Evolutionary conservation across 768 basidiomycete genomes (phyloP).

Genomic region (Favolaschia claudopus): DNA sequence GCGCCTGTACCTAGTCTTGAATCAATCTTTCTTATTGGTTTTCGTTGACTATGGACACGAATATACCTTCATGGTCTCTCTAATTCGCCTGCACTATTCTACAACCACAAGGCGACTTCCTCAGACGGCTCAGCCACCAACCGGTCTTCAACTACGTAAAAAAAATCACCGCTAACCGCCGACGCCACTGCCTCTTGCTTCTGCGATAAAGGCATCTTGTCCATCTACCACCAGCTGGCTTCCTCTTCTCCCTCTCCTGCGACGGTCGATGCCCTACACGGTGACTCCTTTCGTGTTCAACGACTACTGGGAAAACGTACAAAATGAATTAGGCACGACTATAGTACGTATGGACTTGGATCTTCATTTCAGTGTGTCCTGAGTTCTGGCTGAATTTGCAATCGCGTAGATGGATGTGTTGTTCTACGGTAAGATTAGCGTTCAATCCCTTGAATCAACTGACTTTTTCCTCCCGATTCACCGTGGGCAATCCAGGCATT

Average conservation of each 20-base stretch:
- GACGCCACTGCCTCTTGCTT: no score
- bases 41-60: no score
- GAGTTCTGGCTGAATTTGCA: not conserved
- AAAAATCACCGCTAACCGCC: no score
- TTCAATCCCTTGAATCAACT: not conserved
- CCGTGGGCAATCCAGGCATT: not conserved
- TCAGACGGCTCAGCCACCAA: no score
- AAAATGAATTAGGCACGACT: slow-evolving; percentile 9
- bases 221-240: no score
- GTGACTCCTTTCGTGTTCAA: slow-evolving; percentile 1
- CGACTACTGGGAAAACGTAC: not conserved
- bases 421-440: slow-evolving; percentile 7
- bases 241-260: not conserved
- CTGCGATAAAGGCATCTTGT: no score
- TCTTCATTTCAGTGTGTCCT: not conserved
- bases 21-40: no score
- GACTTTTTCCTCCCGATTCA: not conserved
- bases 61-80: no score
- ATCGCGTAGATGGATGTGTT: slow-evolving; percentile 8
- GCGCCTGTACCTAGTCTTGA: no score
- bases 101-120: no score
- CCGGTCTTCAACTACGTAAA: no score
- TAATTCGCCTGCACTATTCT: no score
- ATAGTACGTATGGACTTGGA: not conserved
- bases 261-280: slow-evolving; percentile 19